Evolutionary conservation across 352 stramenopile species (phyloP).

Genomic region (Aphanomyces invadans): DNA sequence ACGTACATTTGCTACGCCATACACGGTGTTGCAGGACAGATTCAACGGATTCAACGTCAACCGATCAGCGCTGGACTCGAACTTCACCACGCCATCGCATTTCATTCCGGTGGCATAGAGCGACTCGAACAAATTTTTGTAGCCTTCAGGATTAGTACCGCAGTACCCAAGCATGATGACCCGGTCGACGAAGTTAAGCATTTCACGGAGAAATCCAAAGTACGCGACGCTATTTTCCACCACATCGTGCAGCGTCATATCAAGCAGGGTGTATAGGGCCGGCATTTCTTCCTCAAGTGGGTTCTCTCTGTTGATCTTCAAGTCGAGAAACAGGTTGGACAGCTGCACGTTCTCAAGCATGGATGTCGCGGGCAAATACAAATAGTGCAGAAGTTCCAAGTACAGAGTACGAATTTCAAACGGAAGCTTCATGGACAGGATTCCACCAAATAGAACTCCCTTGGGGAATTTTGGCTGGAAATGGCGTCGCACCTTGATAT

Average conservation of each 20-base stretch:
- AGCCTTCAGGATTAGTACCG: background rate
- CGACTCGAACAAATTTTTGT: background rate
- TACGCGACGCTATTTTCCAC: background rate
- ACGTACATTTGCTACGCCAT: background rate
- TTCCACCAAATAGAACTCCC: background rate
- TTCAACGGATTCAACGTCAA: conserved; percentile 16
- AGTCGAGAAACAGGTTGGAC: conserved; percentile 6
- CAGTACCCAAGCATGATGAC: conserved; percentile 14
- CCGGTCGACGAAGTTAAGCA: conserved; percentile 3
- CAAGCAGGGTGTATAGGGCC: background rate
- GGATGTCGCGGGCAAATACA: background rate
- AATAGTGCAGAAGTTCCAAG: conserved; percentile 13
- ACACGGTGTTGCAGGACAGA: background rate
- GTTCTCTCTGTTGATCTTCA: background rate
- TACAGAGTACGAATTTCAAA: conserved; percentile 7
- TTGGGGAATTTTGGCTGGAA: conserved; percentile 3
- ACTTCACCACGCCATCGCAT: background rate
- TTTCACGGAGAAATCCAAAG: background rate
- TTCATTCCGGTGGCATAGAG: conserved; percentile 19
- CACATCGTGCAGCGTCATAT: background rate
- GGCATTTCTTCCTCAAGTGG: background rate
- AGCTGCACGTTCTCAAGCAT: conserved; percentile 6
- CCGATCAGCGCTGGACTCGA: background rate
- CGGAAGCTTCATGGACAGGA: background rate
- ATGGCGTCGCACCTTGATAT: background rate